These are phyloP conservation scores for Cryphonectria naterciae DNA, from an alignment of 2,329 filamentous ascomycete species.

Conservation along the genomic window DNA sequence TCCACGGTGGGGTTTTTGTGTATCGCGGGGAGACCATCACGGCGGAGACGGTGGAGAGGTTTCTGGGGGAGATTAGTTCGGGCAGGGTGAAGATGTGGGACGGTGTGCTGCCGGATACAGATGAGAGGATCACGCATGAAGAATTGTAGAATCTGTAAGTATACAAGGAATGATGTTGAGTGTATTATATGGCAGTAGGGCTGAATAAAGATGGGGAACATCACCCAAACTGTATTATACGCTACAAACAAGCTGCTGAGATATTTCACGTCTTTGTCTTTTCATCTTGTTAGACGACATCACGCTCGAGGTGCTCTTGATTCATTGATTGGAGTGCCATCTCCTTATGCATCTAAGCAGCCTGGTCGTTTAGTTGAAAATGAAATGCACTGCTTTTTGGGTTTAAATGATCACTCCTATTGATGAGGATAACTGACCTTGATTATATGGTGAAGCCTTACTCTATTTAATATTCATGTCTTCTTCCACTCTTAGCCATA, in stretches of 20 bases:
- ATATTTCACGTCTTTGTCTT: no score
- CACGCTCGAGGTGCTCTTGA: neutral
- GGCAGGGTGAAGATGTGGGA: constrained; percentile 47
- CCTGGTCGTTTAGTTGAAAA: neutral
- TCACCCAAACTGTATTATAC: no score
- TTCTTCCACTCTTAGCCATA: neutral
- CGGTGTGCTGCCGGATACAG: neutral
- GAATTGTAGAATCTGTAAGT: constrained; percentile 22
- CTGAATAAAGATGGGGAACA: neutral
- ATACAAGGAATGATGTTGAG: neutral
- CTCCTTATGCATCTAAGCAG: neutral
- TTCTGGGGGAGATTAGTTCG: constrained; percentile 49
- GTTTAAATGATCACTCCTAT: neutral
- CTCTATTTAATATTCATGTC: neutral
- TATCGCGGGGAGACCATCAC: constrained; percentile 39
- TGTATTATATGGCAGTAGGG: neutral
- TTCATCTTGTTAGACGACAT: neutral
- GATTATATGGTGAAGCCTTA: neutral
- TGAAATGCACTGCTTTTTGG: no score
- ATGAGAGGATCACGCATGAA: constrained; percentile 27
- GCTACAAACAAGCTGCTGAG: neutral
- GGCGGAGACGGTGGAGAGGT: constrained; percentile 44
- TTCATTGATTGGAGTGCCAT: neutral
- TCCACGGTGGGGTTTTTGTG: constrained; percentile 49
- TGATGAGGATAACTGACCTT: neutral